phyloP scores from a whole-genome alignment of 345 rosid genomes.

The sweet orange (Citrus sinensis) region DNA sequence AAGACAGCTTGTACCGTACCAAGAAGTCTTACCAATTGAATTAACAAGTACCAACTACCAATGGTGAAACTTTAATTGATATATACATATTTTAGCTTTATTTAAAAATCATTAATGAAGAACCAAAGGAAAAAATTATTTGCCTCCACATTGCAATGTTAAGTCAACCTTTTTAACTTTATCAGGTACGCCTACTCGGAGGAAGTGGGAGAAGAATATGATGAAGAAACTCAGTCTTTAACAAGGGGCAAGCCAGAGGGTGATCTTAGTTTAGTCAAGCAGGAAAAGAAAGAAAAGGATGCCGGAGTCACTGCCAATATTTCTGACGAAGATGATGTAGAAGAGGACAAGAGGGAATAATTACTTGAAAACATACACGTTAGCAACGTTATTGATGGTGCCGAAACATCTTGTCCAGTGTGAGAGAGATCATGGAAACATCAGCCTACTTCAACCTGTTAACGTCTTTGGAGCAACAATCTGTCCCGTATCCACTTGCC shows the following conservation, averaged over 20 bases:
- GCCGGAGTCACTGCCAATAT: constrained; percentile 4
- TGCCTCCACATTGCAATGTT: not conserved
- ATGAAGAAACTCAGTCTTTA: constrained; percentile 68
- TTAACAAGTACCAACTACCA: not conserved
- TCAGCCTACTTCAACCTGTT: not conserved
- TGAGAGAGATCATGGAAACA: constrained; percentile 1
- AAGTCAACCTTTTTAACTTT: not conserved
- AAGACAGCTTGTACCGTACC: not conserved
- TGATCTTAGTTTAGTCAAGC: constrained; percentile 64
- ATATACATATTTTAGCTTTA: not conserved
- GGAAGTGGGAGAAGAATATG: constrained; percentile 55
- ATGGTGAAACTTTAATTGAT: not conserved
- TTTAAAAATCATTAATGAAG: not conserved
- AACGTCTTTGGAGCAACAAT: not conserved
- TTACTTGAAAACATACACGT: not conserved
- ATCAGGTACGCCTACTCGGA: constrained; percentile 83
- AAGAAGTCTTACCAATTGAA: too few species aligned
- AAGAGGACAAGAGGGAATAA: constrained; percentile 82
- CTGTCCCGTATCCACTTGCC: not conserved
- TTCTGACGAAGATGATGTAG: constrained; percentile 52
- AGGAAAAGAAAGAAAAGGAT: constrained; percentile 54
- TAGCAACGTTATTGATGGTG: not conserved
- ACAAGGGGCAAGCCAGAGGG: constrained; percentile 64
- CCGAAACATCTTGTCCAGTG: not conserved
- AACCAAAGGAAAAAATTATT: not conserved